Conservation (phyloP, 192 early-diverging fungal species). For the Backusella circina region DNA sequence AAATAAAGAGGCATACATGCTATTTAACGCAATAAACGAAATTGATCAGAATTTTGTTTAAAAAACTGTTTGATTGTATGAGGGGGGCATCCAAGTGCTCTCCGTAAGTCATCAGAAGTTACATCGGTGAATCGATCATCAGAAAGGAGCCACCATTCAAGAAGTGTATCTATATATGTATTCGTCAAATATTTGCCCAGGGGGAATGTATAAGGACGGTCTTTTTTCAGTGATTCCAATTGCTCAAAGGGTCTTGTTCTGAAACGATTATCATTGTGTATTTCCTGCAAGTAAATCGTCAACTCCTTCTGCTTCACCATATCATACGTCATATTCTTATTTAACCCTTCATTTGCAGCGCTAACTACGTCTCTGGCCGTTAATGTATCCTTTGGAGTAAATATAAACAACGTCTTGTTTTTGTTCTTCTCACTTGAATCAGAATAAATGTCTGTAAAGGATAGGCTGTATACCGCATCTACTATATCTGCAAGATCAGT, state of each 20-base stretch:
- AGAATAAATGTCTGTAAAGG: background rate
- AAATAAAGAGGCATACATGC: background rate
- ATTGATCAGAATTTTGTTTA: conserved; percentile 2
- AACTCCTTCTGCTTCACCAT: background rate
- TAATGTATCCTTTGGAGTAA: background rate
- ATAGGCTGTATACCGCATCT: background rate
- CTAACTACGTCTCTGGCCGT: background rate
- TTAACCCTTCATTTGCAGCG: background rate
- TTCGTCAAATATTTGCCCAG: background rate
- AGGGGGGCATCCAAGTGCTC: background rate
- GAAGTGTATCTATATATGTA: background rate
- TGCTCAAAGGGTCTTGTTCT: background rate
- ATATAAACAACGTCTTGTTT: background rate
- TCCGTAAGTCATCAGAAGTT: background rate
- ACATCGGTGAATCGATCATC: background rate
- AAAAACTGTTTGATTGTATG: background rate
- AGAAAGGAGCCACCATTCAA: background rate
- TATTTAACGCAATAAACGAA: background rate
- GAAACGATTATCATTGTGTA: conserved; percentile 7
- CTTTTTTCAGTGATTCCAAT: background rate
- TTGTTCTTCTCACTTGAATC: background rate
- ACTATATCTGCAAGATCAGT: background rate
- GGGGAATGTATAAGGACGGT: background rate
- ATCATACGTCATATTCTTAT: background rate
- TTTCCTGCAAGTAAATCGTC: background rate